Base-by-base conservation (phyloP, 177 flowering plant species). In the Vitis hybrid region DNA sequence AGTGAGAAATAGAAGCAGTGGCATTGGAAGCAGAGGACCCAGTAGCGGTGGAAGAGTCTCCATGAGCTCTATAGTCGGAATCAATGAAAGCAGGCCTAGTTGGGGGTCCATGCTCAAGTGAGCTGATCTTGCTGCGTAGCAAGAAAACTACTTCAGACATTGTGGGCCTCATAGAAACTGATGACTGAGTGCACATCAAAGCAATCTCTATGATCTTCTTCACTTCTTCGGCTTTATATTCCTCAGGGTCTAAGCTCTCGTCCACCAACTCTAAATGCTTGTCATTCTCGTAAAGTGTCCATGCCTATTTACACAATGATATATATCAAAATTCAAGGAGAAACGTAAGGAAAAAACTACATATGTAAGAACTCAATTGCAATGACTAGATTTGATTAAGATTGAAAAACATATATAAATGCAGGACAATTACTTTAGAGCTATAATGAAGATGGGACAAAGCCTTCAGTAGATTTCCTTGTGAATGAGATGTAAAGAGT, bases 131-230 rank as follows among this genome's bases (percentile, higher is more conserved):
- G 62, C 72, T 76, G 51, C 56, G 51, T 1, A 80, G 75, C 71
- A 72, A 2, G 15, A 72, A 77, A 14, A 78, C 74, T 2, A 84
- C 80, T 67, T 84, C 84, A 13, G 87, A 84, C 87, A 84, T 84
- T 5, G 78, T 75, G 1, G 87, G 87, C 70, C 87, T 80, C 45
- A 62, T 51, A 29, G 81, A 51, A 53, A 71, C 67, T 1, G 72
- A 33, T 14, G 85, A 53, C 58, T 81, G 86, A 19, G 79, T 83
- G 74, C 88, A 85, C 72, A 76, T 20, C 59, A 85, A 62, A 33
- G 79, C 84, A 22, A 83, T 69, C 75, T 79, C 81, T 18, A 85
- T 77, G 5, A 78, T 64, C 55, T 64, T 85, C 65, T 75, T 79
- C 48, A 70, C 65, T 3, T 77, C 80, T 62, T 73, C 86, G 3